Evolutionary conservation across 192 early-diverging fungal genomes (phyloP), one percentile per base, ranked within the genome.

Genomic region (Podila epigama): DNA sequence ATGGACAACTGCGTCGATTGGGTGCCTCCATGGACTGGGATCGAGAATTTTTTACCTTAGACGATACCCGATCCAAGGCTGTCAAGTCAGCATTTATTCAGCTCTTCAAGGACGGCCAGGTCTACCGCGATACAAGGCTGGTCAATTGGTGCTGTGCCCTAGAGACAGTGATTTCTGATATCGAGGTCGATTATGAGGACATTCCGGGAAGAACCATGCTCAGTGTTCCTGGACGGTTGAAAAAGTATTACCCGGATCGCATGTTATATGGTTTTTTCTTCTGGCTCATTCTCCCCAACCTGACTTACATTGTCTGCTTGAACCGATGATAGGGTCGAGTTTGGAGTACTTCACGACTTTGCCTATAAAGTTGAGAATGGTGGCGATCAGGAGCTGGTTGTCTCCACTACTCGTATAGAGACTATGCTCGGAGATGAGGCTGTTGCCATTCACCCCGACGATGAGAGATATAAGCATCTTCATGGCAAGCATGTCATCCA

Each of bases 371-470:
- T 99, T 31, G 93, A 93, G 31, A 81, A 92, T 53, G 87, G 89
- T 11, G 70, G 79, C 29, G 60, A 69, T 16, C 82, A 85, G 57
- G 81, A 91, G 36, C 84, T 99, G 34, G 86, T 92, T 40, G 96
- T 99, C 7, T 92, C 95, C 18, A 99, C 97, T n/a, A 99, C 97
- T 7, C 95, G 97, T 58, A 88, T 97, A 34, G 97, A 99, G 70
- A 99, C 97, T 4, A 96, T 99, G 92, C 86, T 98, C n/a, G 97
- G 96, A 58, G 97, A 99, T 79, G 92, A 90, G 50, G 97, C 96
- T 6, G 86, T 99, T n/a, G 96, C 96, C 34, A 87, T 99, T 52
- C 89, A 95, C 78, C 94, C 97, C 5, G 84, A 85, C 0, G 97
- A 99, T 79, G 28, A 67, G 31, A 83, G 97, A 57, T 99, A 99